Percentiles rank a stretch among this genome's conserved stretches.
Conservation (phyloP, 1,284 basidiomycete species). For the Xerocomus cyaneibrunnescens region DNA sequence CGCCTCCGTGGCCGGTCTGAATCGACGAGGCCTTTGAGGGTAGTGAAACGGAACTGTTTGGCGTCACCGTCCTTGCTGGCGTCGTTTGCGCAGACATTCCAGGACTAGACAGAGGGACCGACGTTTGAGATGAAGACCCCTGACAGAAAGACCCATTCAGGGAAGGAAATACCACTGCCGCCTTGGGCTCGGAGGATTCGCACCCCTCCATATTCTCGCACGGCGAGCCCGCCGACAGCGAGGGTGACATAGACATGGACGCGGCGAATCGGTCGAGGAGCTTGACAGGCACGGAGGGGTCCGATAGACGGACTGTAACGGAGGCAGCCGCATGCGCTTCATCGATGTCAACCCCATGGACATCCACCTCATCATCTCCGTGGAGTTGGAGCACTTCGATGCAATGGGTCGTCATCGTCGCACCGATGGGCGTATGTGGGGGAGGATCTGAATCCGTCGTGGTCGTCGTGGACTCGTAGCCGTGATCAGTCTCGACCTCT, state of each 20-base stretch:
- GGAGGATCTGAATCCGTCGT: slow-evolving; percentile 32
- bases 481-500: slow-evolving; percentile 29
- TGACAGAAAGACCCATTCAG: slow-evolving; percentile 28
- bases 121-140: slow-evolving; percentile 1
- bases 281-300: slow-evolving; percentile 21
- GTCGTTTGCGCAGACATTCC: slow-evolving; percentile 15
- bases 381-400: slow-evolving; percentile 8
- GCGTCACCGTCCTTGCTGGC: slow-evolving; percentile 8
- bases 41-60: slow-evolving; percentile 4
- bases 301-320: slow-evolving; percentile 5
- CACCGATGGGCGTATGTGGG: slow-evolving; percentile 29
- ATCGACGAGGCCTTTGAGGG: not conserved
- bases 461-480: slow-evolving; percentile 30
- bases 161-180: slow-evolving; percentile 25
- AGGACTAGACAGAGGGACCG: not conserved
- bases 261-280: slow-evolving; percentile 9
- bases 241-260: slow-evolving; percentile 5
- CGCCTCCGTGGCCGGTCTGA: slow-evolving; percentile 1
- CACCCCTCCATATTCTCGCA: slow-evolving; percentile 1
- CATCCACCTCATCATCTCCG: slow-evolving; percentile 17
- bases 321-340: slow-evolving; percentile 1
- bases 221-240: not conserved
- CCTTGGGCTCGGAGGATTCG: slow-evolving; percentile 9
- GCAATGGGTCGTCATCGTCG: slow-evolving; percentile 5
- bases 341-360: slow-evolving; percentile 16